Evolutionary conservation across 805 yeast genomes (phyloP), one percentile per base, ranked within the genome.

Genomic region (Scheffersomyces amazonensis): DNA sequence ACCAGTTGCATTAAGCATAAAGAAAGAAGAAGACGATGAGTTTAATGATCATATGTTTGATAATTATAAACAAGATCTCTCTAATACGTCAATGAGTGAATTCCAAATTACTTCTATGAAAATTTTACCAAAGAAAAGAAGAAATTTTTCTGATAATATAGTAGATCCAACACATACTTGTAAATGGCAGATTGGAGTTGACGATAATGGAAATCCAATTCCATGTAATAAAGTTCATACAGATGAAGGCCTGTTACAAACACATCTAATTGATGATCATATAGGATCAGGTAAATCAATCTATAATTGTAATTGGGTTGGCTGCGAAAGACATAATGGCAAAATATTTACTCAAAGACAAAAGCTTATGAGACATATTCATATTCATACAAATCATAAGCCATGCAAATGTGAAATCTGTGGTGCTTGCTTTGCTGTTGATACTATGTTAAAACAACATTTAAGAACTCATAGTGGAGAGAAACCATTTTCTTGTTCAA

Each of bases 381-480:
- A 85, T 59, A 83, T 83, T 4, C 99, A 93, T 58, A 87, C 98
- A 0, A 80, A 83, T 41, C 80, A 83, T 56, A 81, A 83, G 55
- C 97, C 97, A 0, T 84, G 75, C 57, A 68, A 70, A 41, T 93
- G 99, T 62, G 52, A 64, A 0, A 55, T 73, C 0, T 93, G 99
- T 58, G 73, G 78, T 2, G 79, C 81, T 39, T 57, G 69, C 10
- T 89, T 91, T 60, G 86, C 95, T 4, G 87, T 85, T 31, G 87
- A 84, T 35, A 67, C 83, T 22, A 83, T 84, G 73, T 68, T 93
- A 31, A 73, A 74, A 31, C 96, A 88, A 60, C 99, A 93, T 60
- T 60, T 75, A 66, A 69, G 96, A 36, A 80, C 78, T 2, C 98
- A 91, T 58, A 80, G 91, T 1, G 96, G 96, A 2, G 97, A 89